Evolutionary conservation across 805 yeast species (phyloP).

Genomic region (Saitoella complicata): DNA sequence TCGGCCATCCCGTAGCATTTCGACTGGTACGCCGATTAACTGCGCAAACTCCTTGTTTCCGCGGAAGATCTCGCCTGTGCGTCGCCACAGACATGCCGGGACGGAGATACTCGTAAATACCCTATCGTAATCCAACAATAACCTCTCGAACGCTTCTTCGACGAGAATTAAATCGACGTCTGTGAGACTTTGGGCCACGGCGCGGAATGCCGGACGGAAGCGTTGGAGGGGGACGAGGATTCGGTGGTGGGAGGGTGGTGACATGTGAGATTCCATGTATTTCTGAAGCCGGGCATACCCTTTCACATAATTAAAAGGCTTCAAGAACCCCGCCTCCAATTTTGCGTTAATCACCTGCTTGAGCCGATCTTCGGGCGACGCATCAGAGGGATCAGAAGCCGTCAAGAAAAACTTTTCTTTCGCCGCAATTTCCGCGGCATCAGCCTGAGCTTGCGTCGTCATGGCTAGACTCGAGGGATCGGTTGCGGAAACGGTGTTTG

Average conservation of each 20-base stretch:
- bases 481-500: slow-evolving; percentile 6
- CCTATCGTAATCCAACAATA: slow-evolving; percentile 83
- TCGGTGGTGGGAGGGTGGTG: slow-evolving; percentile 62
- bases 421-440: slow-evolving; percentile 43
- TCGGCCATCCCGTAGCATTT: slow-evolving; percentile 81
- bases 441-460: slow-evolving; percentile 3
- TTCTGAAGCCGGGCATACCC: slow-evolving; percentile 81
- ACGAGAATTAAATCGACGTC: slow-evolving; percentile 84
- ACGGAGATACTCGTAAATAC: slow-evolving; percentile 95
- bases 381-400: slow-evolving; percentile 89
- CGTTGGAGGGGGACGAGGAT: slow-evolving; percentile 71
- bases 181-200: slow-evolving; percentile 75
- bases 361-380: slow-evolving; percentile 78
- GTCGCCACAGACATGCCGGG: slow-evolving; percentile 93
- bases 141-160: slow-evolving; percentile 85
- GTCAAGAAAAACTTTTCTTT: slow-evolving; percentile 85
- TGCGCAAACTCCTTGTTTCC: slow-evolving; percentile 95
- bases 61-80: slow-evolving; percentile 89
- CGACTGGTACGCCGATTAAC: slow-evolving; percentile 74
- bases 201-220: slow-evolving; percentile 83
- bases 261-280: slow-evolving; percentile 90
- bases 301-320: slow-evolving; percentile 84
- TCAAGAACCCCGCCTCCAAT: slow-evolving; percentile 77
- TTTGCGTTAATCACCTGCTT: slow-evolving; percentile 91
- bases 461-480: slow-evolving; percentile 10